Conservation (phyloP, 305 asterid species). For the Lippia alba region DNA sequence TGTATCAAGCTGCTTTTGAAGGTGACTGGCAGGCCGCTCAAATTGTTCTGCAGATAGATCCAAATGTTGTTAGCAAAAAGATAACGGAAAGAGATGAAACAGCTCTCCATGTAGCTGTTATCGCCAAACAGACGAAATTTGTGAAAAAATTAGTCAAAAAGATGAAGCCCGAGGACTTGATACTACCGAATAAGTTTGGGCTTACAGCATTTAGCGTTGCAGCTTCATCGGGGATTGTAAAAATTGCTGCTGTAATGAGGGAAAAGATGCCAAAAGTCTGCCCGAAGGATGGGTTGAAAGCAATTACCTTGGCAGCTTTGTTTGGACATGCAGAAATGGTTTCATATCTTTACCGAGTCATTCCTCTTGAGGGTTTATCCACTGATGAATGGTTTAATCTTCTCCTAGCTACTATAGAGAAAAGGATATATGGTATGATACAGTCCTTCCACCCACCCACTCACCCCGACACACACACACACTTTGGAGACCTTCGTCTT, state of each 20-base stretch:
- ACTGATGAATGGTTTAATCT: not conserved
- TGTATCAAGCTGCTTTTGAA: not conserved
- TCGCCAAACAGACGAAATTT: not conserved
- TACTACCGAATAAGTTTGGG: not conserved
- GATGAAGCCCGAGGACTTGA: not conserved
- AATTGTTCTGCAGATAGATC: not conserved
- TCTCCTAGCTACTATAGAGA: not conserved
- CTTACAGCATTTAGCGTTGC: not conserved
- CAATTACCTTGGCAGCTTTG: slow-evolving; percentile 8
- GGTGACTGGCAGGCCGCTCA: slow-evolving; percentile 2
- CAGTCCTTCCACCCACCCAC: not conserved
- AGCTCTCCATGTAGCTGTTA: slow-evolving; percentile 4
- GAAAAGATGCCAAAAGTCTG: not conserved
- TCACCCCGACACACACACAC: not conserved
- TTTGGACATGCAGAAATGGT: slow-evolving; percentile 14
- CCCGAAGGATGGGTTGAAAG: not conserved
- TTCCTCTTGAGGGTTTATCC: not conserved
- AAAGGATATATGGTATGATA: slow-evolving; percentile 23
- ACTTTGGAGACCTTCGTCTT: too few relatives aligned
- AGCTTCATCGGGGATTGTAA: not conserved
- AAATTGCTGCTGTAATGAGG: not conserved
- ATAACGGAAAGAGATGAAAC: not conserved
- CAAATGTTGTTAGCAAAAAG: not conserved
- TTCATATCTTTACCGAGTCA: slow-evolving; percentile 25
- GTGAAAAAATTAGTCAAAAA: not conserved